Base-by-base conservation (phyloP, 192 early-diverging fungal genomes). In the Geranomyces michiganensis region DNA sequence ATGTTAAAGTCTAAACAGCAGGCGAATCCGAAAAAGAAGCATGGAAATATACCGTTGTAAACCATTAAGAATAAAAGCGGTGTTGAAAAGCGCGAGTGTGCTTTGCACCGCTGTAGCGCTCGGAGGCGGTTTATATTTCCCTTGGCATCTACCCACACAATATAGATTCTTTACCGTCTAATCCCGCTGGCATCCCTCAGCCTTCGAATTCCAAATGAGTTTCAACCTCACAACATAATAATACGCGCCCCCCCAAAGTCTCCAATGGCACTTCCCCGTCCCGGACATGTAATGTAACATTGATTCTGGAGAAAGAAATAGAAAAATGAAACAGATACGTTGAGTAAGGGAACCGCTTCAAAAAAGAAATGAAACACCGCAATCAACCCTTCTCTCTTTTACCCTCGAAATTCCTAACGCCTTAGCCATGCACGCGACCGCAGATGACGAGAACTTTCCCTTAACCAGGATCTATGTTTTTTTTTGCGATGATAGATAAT, bases 11-110 rank as follows among this genome's bases (percentile, higher is more conserved):
- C 70, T 68, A 98, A 98, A 82, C 82, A 90, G 67, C 78, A 82
- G 48, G 70, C 68, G 67, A 92, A 92, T 75, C 95, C 93, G 32
- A 72, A 79, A 74, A 96, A 96, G 83, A 98, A 98, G 83, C 96
- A 98, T 78, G 93, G 93, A 53, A 96, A 95, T 75, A 90, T 95
- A 65, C 96, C 96, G 21, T 75, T 98, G 67, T 96, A 41, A 29
- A 60, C 3, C 10, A 41, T 7, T 7, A 41, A 41, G 36, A 3
- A 41, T 7, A 10, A 41, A 41, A 41, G 36, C n/a, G n/a, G n/a
- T n/a, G n/a, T n/a, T n/a, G n/a, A n/a, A 41, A 41, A 41, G 36
- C 3, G 36, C 3, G 36, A 41, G 36, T n/a, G n/a, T n/a, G n/a
- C n/a, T n/a, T n/a, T n/a, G n/a, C n/a, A n/a, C n/a, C n/a, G n/a